These are phyloP conservation scores for Zoysia japonica DNA, from an alignment of 176 grass and related monocot species.

Conservation along the genomic window DNA sequence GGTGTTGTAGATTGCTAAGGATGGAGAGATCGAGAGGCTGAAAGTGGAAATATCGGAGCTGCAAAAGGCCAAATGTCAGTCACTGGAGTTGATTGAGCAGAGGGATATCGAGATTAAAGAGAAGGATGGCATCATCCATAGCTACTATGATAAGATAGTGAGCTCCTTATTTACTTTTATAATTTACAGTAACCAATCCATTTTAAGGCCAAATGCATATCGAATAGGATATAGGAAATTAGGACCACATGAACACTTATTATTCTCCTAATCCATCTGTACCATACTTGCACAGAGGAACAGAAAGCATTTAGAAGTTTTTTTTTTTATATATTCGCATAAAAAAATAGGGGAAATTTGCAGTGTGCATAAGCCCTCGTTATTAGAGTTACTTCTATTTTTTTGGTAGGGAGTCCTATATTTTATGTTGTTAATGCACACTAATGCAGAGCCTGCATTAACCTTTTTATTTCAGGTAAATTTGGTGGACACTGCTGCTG, in stretches of 20 bases:
- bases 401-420: neutral
- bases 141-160: conserved; percentile 91
- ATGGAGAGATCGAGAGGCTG: conserved; percentile 75
- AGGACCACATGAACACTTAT: neutral
- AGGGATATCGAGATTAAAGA: conserved; percentile 80
- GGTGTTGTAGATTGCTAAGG: conserved; percentile 70
- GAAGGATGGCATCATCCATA: conserved; percentile 78
- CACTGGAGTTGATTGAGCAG: conserved; percentile 80
- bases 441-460: neutral
- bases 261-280: neutral
- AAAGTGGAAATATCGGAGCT: conserved; percentile 63
- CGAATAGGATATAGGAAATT: neutral
- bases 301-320: neutral
- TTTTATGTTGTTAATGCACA: neutral
- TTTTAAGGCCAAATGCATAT: neutral
- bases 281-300: neutral
- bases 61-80: conserved; percentile 78
- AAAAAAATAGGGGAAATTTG: neutral
- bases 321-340: no score
- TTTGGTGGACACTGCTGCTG: conserved; percentile 61
- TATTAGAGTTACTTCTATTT: neutral
- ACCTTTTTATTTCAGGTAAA: conserved; percentile 53
- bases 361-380: neutral
- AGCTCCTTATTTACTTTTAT: conserved; percentile 36
- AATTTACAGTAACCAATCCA: neutral